These are phyloP conservation scores for Setomelanomma holmii DNA, from an alignment of 2,329 filamentous ascomycete genomes.

Conservation along the genomic window DNA sequence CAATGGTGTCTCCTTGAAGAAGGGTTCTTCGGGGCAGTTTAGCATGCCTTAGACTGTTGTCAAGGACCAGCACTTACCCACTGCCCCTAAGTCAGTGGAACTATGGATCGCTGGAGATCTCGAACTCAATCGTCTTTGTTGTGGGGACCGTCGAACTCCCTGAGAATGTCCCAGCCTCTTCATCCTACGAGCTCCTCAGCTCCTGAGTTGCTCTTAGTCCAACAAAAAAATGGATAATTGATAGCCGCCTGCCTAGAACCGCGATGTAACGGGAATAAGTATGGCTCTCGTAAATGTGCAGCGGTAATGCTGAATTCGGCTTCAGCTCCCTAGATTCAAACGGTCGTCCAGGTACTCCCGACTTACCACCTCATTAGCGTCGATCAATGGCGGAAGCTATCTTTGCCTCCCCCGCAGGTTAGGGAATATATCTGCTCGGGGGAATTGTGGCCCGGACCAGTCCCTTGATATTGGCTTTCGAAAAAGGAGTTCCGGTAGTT, in stretches of 20 bases:
- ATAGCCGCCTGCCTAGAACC: not conserved
- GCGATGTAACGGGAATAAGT: not conserved
- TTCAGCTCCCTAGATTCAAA: not conserved
- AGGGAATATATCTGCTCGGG: not conserved
- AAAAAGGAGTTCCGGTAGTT: too few species aligned
- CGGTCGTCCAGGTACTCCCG: not conserved
- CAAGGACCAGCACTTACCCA: not conserved
- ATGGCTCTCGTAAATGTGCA: not conserved
- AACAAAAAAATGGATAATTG: not conserved
- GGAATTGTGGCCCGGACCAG: not conserved
- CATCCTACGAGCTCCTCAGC: not conserved
- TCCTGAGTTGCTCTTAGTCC: not conserved
- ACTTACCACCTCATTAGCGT: not conserved
- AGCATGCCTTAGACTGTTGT: not conserved
- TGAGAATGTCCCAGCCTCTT: not conserved
- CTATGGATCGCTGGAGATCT: not conserved
- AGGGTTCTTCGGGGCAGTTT: too few species aligned
- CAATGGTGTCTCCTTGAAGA: too few species aligned
- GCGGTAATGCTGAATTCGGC: not conserved
- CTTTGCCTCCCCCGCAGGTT: not conserved
- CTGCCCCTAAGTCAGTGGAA: not conserved
- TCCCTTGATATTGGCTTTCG: too few species aligned
- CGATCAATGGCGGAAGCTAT: not conserved
- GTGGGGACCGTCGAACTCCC: not conserved
- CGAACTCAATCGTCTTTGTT: not conserved